Evolutionary conservation across 1,139 yeast species (phyloP).

Genomic region (Magnusiomyces sp.): DNA sequence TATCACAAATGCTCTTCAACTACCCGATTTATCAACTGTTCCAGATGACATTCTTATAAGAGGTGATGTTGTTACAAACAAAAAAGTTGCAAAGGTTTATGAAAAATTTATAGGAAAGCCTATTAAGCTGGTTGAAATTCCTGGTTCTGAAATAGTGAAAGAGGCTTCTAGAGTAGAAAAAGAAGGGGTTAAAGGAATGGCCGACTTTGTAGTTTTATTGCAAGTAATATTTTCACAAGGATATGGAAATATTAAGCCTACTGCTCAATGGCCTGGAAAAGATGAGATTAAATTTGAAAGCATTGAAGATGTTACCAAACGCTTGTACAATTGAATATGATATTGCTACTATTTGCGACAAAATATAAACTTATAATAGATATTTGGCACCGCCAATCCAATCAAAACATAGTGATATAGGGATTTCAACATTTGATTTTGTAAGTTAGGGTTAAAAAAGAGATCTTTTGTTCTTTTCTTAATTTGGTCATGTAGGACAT

Average conservation of each 20-base stretch:
- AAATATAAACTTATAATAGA: too few relatives aligned
- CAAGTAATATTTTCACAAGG: background rate
- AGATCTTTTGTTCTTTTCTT: too few relatives aligned
- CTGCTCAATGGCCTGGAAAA: background rate
- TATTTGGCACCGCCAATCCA: too few relatives aligned
- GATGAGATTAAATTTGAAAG: too few relatives aligned
- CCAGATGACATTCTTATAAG: slow-evolving; percentile 41
- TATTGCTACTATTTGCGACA: too few relatives aligned
- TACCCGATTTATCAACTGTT: slow-evolving; percentile 20
- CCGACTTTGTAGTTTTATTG: slow-evolving; percentile 5
- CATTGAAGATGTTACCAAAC: too few relatives aligned
- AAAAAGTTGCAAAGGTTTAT: slow-evolving; percentile 36
- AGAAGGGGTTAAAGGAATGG: slow-evolving; percentile 6
- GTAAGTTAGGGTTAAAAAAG: too few relatives aligned
- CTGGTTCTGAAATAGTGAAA: slow-evolving; percentile 3
- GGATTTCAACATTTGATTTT: too few relatives aligned
- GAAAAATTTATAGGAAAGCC: slow-evolving; percentile 37
- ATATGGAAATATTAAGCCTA: background rate
- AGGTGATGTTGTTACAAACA: slow-evolving; percentile 37
- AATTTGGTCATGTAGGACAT: too few relatives aligned
- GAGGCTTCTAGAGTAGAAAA: slow-evolving; percentile 7
- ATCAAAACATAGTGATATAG: too few relatives aligned
- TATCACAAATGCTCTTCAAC: slow-evolving; percentile 25
- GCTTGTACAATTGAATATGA: too few relatives aligned
- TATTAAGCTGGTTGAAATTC: slow-evolving; percentile 24